Conservation (phyloP, 371 early-diverging fungal genomes). For the Batkoa obscura region DNA sequence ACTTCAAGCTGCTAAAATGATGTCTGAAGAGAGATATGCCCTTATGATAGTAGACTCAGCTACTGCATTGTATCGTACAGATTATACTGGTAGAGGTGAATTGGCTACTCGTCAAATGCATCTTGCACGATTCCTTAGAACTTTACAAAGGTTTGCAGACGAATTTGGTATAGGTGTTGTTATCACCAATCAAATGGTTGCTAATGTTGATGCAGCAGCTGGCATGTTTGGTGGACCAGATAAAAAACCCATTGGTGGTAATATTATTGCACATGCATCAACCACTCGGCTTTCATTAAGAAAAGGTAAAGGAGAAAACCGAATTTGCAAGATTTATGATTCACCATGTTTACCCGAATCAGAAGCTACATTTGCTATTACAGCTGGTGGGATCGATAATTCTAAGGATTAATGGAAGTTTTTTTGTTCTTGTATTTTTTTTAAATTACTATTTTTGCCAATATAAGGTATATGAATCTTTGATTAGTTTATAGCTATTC, state of each 20-base stretch:
- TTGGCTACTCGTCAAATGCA: conserved; percentile 96
- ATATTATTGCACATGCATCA: conserved; percentile 45
- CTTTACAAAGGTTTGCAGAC: conserved; percentile 83
- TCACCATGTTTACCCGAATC: conserved; percentile 72
- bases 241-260: conserved; percentile 72
- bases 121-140: conserved; percentile 82
- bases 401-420: conserved; percentile 25
- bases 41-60: conserved; percentile 94
- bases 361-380: conserved; percentile 63
- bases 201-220: conserved; percentile 88
- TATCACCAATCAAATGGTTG: conserved; percentile 98
- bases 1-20: conserved; percentile 88
- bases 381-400: conserved; percentile 53
- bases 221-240: conserved; percentile 86
- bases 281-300: conserved; percentile 50
- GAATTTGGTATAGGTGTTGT: conserved; percentile 97
- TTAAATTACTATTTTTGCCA: too few species aligned
- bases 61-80: conserved; percentile 94
- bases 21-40: conserved; percentile 83
- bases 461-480: too few species aligned
- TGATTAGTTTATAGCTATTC: too few species aligned
- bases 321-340: conserved; percentile 79
- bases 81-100: conserved; percentile 96
- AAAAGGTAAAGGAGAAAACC: conserved; percentile 70
- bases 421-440: not conserved